A percentile compares a stretch with the other conserved stretches of the same genome.
These are phyloP conservation scores for Vigna unguiculata DNA, from an alignment of 306 rosid species.

Conservation along the genomic window DNA sequence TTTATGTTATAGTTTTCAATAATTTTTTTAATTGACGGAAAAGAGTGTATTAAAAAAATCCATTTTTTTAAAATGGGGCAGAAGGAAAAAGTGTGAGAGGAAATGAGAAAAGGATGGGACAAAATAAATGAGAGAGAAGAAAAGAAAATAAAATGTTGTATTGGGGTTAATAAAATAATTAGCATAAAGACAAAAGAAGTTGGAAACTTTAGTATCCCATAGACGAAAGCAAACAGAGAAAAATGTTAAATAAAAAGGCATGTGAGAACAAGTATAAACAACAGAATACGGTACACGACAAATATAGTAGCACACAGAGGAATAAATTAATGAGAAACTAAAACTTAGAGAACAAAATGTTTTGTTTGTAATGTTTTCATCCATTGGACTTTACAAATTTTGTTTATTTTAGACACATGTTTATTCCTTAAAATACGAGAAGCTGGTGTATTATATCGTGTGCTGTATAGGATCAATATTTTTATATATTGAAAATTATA, in stretches of 20 bases:
- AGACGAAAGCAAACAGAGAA: slow-evolving; percentile 2
- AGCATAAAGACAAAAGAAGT: slow-evolving; percentile 1
- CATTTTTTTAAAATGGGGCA: neutral
- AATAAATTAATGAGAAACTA: neutral
- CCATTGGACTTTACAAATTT: neutral
- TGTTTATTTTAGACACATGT: neutral
- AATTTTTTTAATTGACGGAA: too few relatives aligned
- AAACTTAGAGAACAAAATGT: neutral
- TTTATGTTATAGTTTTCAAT: too few relatives aligned
- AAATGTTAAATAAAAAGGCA: slow-evolving; percentile 2
- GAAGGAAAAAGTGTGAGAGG: neutral
- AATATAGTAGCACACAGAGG: neutral
- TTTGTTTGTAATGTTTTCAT: too few relatives aligned
- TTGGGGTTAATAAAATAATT: slow-evolving; percentile 18
- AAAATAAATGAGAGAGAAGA: neutral
- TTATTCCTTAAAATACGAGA: neutral
- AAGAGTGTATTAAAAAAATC: too few relatives aligned
- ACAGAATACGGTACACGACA: slow-evolving; percentile 8
- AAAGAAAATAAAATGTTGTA: neutral
- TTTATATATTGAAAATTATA: too few relatives aligned
- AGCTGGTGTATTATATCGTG: neutral
- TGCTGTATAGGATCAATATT: too few relatives aligned
- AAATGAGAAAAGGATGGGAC: neutral
- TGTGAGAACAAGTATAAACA: slow-evolving; percentile 27
- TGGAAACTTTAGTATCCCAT: slow-evolving; percentile 1